Percentiles rank a stretch among this genome's conserved stretches.
These are phyloP conservation scores for Penicillium subrubescens DNA, from an alignment of 495 filamentous ascomycete genomes.

Conservation along the genomic window DNA sequence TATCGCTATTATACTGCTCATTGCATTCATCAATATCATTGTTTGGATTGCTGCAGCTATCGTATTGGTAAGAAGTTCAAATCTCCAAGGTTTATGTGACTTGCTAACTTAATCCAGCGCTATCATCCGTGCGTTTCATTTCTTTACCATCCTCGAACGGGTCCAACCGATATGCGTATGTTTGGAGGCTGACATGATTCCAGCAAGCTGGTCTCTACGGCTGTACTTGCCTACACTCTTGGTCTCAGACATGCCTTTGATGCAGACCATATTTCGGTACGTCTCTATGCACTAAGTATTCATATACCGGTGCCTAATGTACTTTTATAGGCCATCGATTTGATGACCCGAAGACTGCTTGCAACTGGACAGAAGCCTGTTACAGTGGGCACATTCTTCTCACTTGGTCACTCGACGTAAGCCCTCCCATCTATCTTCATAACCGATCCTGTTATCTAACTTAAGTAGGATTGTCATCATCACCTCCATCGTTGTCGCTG, in stretches of 20 bases:
- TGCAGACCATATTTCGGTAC: conserved; percentile 88
- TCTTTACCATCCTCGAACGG: neutral
- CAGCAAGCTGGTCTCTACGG: conserved; percentile 70
- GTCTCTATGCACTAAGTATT: neutral
- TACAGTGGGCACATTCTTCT: conserved; percentile 96
- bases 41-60: conserved; percentile 75
- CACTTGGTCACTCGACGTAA: conserved; percentile 84
- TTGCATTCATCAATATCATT: conserved; percentile 66
- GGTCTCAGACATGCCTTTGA: conserved; percentile 93
- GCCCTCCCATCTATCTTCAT: conserved; percentile 9
- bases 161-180: too few species aligned
- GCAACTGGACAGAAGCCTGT: conserved; percentile 84
- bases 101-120: conserved; percentile 24
- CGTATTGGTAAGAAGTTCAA: conserved; percentile 54
- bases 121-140: conserved; percentile 39
- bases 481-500: conserved; percentile 89
- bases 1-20: conserved; percentile 63
- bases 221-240: conserved; percentile 83
- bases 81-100: too few species aligned
- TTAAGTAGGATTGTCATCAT: conserved; percentile 74
- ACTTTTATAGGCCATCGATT: conserved; percentile 72
- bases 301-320: neutral
- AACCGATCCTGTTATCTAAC: neutral
- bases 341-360: conserved; percentile 91
- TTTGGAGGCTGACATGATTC: neutral